Base-by-base conservation (phyloP, 352 stramenopile species). In the Pythium vanterpoolii region DNA sequence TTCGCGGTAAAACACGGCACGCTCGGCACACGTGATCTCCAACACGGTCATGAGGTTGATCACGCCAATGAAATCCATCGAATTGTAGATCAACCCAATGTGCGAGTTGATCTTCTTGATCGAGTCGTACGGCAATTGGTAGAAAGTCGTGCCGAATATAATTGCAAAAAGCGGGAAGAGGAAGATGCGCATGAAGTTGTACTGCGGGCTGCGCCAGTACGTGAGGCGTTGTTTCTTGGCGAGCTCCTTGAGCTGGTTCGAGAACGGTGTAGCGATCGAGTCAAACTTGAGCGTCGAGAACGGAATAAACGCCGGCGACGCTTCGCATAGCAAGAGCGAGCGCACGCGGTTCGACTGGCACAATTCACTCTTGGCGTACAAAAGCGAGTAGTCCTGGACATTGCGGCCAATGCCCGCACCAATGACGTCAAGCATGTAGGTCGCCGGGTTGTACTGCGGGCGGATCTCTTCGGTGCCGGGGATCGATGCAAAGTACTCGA, bases 401-500 rank as follows among this genome's bases (percentile, higher is more conserved):
- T 83, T 74, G 26, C 72, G 72, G 26, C 72, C 75, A 49, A 87
- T 83, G 61, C 78, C 86, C 23, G 84, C 83, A 14, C 83, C 81
- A 40, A 93, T 93, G 3, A 90, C 72, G 27, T 95, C 86, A 8
- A 97, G 71, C 83, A 97, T 96, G 70, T 83, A 96, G 30, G 74
- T 95, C 5, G 90, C 89, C 13, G 93, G 89, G 70, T 97, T 98
- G 66, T 92, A 88, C 57, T 86, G 74, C 28, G 79, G 69, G 1
- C 68, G 68, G 47, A 96, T 95, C 48, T 81, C 60, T 21, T 80
- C 76, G 16, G 77, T 84, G 13, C 73, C 72, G 40, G 89, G 95
- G 30, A 94, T 83, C 8, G 68, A 75, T n/a, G 90, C 75, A 42
- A 98, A 92, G 66, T 97, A 98, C 38, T 89, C 62, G 23, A 98